Percentiles rank a stretch among this genome's conserved stretches.
Evolutionary conservation across 2,329 filamentous ascomycete species (phyloP).

Genomic region (Fusarium nisikadoi): DNA sequence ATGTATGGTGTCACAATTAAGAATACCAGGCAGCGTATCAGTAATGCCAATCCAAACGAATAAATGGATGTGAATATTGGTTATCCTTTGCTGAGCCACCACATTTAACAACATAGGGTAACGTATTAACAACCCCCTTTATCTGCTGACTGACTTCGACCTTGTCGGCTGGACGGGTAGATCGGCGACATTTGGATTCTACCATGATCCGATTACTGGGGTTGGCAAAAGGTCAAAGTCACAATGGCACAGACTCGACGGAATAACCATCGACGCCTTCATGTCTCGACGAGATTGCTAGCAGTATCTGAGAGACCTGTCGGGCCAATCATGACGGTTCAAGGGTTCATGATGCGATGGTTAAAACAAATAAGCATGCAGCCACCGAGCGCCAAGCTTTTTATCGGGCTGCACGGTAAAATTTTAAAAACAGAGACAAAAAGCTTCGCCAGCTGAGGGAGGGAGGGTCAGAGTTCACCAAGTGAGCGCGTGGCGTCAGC

Average conservation of each 20-base stretch:
- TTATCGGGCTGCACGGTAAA: conserved; percentile 43
- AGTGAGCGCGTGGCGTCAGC: conserved; percentile 29
- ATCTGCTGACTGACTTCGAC: neutral
- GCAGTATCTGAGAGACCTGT: neutral
- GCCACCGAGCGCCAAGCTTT: conserved; percentile 46
- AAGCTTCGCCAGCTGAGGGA: conserved; percentile 39
- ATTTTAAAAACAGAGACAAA: conserved; percentile 35
- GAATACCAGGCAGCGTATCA: neutral
- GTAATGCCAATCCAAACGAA: neutral
- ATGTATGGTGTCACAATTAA: neutral
- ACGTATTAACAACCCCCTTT: neutral
- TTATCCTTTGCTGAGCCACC: neutral
- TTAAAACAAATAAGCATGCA: conserved; percentile 43
- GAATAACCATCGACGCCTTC: neutral
- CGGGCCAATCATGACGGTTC: conserved; percentile 14
- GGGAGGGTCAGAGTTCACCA: conserved; percentile 21
- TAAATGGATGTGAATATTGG: neutral
- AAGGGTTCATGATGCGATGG: conserved; percentile 24
- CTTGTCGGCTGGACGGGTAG: conserved; percentile 18
- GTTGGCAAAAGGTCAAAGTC: neutral
- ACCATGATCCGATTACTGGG: neutral
- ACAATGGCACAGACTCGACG: neutral
- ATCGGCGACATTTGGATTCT: conserved; percentile 16
- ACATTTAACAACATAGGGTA: neutral
- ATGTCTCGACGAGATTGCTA: neutral